A percentile compares a stretch with the other conserved stretches of the same genome.
These are phyloP conservation scores for Jamesozyma lodderae DNA, from an alignment of 805 yeast genomes.

Conservation along the genomic window DNA sequence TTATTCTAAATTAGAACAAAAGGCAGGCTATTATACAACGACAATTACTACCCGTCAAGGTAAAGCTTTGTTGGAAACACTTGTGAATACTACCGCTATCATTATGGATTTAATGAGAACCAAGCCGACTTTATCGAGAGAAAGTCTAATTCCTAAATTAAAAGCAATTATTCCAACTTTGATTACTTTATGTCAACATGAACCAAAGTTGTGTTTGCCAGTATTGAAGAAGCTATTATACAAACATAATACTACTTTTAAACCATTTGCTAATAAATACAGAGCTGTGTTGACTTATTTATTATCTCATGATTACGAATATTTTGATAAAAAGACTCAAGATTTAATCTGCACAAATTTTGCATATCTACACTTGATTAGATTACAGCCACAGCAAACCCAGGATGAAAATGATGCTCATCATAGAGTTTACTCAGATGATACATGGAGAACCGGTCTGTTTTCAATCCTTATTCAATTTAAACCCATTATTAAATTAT, in stretches of 20 bases:
- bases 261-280: slow-evolving; percentile 64
- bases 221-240: slow-evolving; percentile 37
- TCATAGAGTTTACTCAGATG: slow-evolving; percentile 32
- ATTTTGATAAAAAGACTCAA: slow-evolving; percentile 35
- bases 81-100: slow-evolving; percentile 24
- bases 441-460: slow-evolving; percentile 42
- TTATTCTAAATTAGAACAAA: slow-evolving; percentile 24
- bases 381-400: slow-evolving; percentile 39
- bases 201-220: slow-evolving; percentile 32
- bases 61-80: slow-evolving; percentile 19
- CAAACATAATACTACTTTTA: slow-evolving; percentile 67
- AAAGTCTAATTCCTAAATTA: slow-evolving; percentile 70
- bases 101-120: slow-evolving; percentile 48
- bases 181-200: slow-evolving; percentile 37
- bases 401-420: slow-evolving; percentile 26
- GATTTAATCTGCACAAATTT: slow-evolving; percentile 38
- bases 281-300: slow-evolving; percentile 37
- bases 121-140: slow-evolving; percentile 78
- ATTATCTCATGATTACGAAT: slow-evolving; percentile 31
- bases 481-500: slow-evolving; percentile 46
- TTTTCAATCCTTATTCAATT: slow-evolving; percentile 42
- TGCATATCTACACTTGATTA: slow-evolving; percentile 50
- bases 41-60: slow-evolving; percentile 17
- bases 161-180: slow-evolving; percentile 49
- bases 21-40: slow-evolving; percentile 15